Conservation (phyloP, 257 asterid species). For the Nicotiana sylvestris region DNA sequence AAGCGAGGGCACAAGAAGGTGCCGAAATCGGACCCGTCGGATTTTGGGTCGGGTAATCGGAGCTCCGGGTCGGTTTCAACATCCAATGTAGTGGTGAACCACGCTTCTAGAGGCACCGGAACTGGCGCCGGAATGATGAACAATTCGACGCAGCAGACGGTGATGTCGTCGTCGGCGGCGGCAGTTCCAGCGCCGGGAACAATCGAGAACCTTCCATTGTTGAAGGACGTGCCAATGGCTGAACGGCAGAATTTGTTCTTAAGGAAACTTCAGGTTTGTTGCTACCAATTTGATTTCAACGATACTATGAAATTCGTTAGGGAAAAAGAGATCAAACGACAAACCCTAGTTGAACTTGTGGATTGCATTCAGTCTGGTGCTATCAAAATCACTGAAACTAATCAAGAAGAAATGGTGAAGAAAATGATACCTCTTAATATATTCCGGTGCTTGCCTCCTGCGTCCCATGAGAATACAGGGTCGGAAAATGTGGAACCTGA, state of each 20-base stretch:
- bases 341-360: slow-evolving; percentile 57
- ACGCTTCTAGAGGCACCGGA: background rate
- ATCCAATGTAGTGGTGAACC: slow-evolving; percentile 8
- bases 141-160: background rate
- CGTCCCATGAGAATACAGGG: slow-evolving; percentile 53
- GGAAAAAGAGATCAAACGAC: slow-evolving; percentile 77
- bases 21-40: slow-evolving; percentile 3
- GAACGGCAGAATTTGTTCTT: slow-evolving; percentile 63
- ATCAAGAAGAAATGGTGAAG: slow-evolving; percentile 65
- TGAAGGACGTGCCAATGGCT: slow-evolving; percentile 46
- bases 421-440: slow-evolving; percentile 64
- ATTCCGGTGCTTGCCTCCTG: slow-evolving; percentile 66
- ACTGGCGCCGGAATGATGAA: background rate
- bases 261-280: slow-evolving; percentile 59
- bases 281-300: slow-evolving; percentile 47
- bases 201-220: slow-evolving; percentile 54
- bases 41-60: slow-evolving; percentile 2
- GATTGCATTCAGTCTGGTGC: slow-evolving; percentile 64
- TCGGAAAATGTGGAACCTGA: slow-evolving; percentile 53
- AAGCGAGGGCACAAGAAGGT: slow-evolving; percentile 10
- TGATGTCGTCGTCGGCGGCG: background rate
- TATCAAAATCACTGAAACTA: slow-evolving; percentile 45
- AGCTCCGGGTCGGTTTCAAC: slow-evolving; percentile 11
- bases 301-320: slow-evolving; percentile 45
- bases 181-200: slow-evolving; percentile 31